Evolutionary conservation across 179 eudicot genomes (phyloP), one percentile per base, ranked within the genome.

Genomic region (Heliamphora ciliata): DNA sequence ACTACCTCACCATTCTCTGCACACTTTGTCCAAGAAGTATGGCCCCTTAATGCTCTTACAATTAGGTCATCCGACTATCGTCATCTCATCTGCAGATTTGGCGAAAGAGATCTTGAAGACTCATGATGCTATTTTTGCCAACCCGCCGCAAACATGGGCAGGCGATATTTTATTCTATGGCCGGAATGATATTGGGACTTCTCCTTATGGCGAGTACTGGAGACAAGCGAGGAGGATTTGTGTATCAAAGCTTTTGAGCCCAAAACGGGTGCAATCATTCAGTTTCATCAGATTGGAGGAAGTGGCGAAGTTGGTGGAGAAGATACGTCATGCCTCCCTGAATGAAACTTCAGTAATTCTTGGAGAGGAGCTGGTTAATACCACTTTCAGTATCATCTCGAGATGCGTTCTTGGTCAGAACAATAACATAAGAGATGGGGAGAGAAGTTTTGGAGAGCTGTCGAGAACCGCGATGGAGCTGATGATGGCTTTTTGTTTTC

Each of bases 121-220:
- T 9, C 79, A 76, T 0, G 79, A 76, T 11, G 8, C 5, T 10
- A 5, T 56, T 11, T 76, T 76, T 8, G 3, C 52, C 3, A 76
- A 6, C 31, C 31, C 54, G 2, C 4, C 40, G 1, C 40, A 50
- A 47, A 10, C 72, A 14, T 8, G 81, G 81, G 81, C 47, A 18
- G 59, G 18, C 14, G 56, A 78, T 3, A 47, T 7, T 6, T 1
- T 78, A 21, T 44, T 60, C 2, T 60, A 77, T 17, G 68, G 80
- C 14, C 14, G 31, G 24, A 14, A 4, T 2, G 69, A 64, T 21
- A 9, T 78, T 1, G 58, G 3, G 1, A 47, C 64, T 18, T 8
- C 72, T 10, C 47, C 81, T 1, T 9, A 78, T 21, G 59, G 72
- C 0, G 81, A 78, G 47, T 64, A 48, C 18, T 78, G 81, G 81